phyloP scores from a whole-genome alignment of 2,329 filamentous ascomycete species.

The Fusarium haematococcum region DNA sequence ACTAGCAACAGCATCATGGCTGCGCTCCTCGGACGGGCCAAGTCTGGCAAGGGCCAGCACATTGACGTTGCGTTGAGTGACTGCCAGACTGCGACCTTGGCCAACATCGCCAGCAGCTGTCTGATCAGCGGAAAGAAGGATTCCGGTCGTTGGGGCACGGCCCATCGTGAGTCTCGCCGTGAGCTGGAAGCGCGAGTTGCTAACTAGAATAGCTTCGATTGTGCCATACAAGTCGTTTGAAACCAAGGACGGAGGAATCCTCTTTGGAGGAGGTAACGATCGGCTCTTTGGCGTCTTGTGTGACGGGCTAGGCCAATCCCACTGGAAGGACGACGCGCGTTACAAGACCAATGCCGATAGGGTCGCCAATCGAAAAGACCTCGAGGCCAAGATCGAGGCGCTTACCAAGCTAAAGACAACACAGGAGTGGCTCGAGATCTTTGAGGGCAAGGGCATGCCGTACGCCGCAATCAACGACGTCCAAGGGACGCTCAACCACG shows the following conservation, averaged over 20 bases:
- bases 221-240: slow-evolving; percentile 92
- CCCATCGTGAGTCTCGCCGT: slow-evolving; percentile 75
- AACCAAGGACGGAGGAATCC: slow-evolving; percentile 76
- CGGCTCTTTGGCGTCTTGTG: slow-evolving; percentile 75
- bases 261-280: slow-evolving; percentile 80
- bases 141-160: slow-evolving; percentile 92
- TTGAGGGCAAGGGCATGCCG: slow-evolving; percentile 93
- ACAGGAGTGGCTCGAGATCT: slow-evolving; percentile 84
- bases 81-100: slow-evolving; percentile 91
- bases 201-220: slow-evolving; percentile 77
- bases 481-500: slow-evolving; percentile 83
- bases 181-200: neutral
- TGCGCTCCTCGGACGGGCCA: slow-evolving; percentile 80
- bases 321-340: slow-evolving; percentile 70
- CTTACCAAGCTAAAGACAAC: slow-evolving; percentile 84
- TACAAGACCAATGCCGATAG: slow-evolving; percentile 72
- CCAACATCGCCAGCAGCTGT: slow-evolving; percentile 95
- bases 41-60: slow-evolving; percentile 86
- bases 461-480: slow-evolving; percentile 95
- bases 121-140: slow-evolving; percentile 90
- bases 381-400: slow-evolving; percentile 83
- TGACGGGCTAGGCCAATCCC: slow-evolving; percentile 66
- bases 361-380: slow-evolving; percentile 77
- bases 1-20: slow-evolving; percentile 97
- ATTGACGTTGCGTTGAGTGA: slow-evolving; percentile 93